Evolutionary conservation across 371 early-diverging fungal species (phyloP).

Genomic region (Syncephalastrum sp.): DNA sequence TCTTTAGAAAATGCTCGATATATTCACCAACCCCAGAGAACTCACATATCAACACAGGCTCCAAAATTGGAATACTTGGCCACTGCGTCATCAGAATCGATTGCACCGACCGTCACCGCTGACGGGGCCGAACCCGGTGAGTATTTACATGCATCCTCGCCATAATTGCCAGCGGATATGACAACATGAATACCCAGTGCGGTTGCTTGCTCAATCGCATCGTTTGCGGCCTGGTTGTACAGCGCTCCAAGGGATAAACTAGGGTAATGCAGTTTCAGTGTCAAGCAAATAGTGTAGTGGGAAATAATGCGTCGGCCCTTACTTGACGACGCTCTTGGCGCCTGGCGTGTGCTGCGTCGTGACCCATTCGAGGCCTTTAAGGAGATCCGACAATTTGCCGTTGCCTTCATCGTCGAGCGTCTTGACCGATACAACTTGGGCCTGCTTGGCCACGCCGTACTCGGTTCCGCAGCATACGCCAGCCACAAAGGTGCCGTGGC

Average conservation of each 20-base stretch:
- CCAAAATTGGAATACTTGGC: conserved; percentile 80
- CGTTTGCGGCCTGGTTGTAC: conserved; percentile 57
- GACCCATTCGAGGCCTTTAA: conserved; percentile 67
- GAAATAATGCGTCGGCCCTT: conserved; percentile 22
- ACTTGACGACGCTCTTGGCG: conserved; percentile 42
- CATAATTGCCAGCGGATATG: conserved; percentile 63
- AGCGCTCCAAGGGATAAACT: conserved; percentile 60
- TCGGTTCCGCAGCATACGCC: conserved; percentile 61
- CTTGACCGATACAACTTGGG: conserved; percentile 62
- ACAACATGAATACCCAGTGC: conserved; percentile 54
- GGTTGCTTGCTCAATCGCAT: conserved; percentile 53
- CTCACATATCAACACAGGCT: conserved; percentile 75
- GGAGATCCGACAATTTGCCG: conserved; percentile 54
- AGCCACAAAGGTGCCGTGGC: conserved; percentile 63
- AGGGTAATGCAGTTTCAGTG: conserved; percentile 3
- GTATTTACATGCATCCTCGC: conserved; percentile 78
- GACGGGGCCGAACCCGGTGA: conserved; percentile 82
- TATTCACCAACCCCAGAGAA: conserved; percentile 7
- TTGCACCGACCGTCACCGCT: conserved; percentile 90
- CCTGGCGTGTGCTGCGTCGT: conserved; percentile 33
- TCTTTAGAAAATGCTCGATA: neutral
- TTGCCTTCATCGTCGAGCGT: conserved; percentile 54
- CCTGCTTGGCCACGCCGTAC: conserved; percentile 62
- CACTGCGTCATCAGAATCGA: conserved; percentile 67
- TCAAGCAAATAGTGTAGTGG: neutral